Conservation (phyloP, 495 filamentous ascomycete species). For the Ascobolus immersus region DNA sequence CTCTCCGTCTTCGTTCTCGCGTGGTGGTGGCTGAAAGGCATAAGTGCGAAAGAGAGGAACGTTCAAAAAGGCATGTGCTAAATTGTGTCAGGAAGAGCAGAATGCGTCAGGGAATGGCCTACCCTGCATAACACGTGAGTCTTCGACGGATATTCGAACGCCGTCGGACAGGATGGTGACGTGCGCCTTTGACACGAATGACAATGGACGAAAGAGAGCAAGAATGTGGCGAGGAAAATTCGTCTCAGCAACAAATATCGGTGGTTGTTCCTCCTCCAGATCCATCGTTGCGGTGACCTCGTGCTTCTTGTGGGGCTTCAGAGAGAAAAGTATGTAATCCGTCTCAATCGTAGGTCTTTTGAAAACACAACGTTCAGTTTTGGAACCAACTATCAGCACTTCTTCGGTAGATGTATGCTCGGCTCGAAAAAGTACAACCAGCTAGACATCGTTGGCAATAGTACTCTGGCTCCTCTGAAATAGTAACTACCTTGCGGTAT, state of each 20-base stretch:
- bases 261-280: conserved; percentile 16
- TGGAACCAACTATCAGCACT: no score
- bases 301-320: no score
- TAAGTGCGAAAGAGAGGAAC: conserved; percentile 71
- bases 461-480: no score
- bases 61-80: conserved; percentile 58
- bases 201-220: conserved; percentile 68
- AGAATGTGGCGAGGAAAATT: conserved; percentile 69
- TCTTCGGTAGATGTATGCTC: no score
- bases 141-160: conserved; percentile 63
- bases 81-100: conserved; percentile 7
- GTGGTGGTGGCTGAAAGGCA: conserved; percentile 28
- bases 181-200: conserved; percentile 53
- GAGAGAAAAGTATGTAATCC: no score
- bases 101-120: conserved; percentile 4
- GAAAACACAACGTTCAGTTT: no score
- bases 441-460: no score
- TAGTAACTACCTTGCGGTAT: no score
- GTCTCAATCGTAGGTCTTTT: no score
- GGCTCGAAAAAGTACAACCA: no score
- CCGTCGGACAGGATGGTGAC: conserved; percentile 64
- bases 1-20: conserved; percentile 11
- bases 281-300: conserved; percentile 2
- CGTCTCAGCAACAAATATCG: conserved; percentile 60
- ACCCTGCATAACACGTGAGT: conserved; percentile 67